Evolutionary conservation across 208 protist species (phyloP), one percentile per base, ranked within the genome.

Genomic region (Angomonas ambiguus): DNA sequence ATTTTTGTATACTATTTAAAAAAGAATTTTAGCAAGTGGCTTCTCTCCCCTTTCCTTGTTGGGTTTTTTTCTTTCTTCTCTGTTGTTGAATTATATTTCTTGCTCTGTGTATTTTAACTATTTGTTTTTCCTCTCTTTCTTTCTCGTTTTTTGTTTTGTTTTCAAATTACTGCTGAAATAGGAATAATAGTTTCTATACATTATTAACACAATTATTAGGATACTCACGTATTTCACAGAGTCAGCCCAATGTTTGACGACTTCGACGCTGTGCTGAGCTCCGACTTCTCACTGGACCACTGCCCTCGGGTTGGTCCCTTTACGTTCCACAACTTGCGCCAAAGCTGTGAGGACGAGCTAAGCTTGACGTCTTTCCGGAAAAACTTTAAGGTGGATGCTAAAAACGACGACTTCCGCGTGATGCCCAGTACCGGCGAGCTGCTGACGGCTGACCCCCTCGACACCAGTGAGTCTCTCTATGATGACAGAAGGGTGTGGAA

Each of bases 271-370:
- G 72, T 94, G 27, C 76, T 86, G 76, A 73, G 71, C 51, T 89
- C 83, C 65, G 83, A 85, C 73, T 94, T 94, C 64, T 67, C 67
- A 38, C 67, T 94, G 64, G 77, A 87, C 35, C 77, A 91, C 72
- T 92, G 85, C 71, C 85, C 88, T 0, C 80, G 68, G 28, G 67
- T 94, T 25, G 88, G 88, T 3, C 88, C 88, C 25, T 94, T 94
- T 71, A 92, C 88, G 20, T 92, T 85, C 72, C 85, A 92, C 74
- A 87, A 91, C 63, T 51, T 82, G 56, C 63, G 61, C 69, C 32
- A 72, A 1, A 72, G 77, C 38, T 59, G 66, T 4, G 57, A 60
- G 1, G 55, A 67, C n/a, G 69, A 69, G 8, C 69, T 76, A 11
- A 71, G 70, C 1, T 58, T 76, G 31, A 80, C 58, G 53, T 65